Base-by-base conservation (phyloP, 2,329 filamentous ascomycete genomes). In the Bipolaris victoriae region DNA sequence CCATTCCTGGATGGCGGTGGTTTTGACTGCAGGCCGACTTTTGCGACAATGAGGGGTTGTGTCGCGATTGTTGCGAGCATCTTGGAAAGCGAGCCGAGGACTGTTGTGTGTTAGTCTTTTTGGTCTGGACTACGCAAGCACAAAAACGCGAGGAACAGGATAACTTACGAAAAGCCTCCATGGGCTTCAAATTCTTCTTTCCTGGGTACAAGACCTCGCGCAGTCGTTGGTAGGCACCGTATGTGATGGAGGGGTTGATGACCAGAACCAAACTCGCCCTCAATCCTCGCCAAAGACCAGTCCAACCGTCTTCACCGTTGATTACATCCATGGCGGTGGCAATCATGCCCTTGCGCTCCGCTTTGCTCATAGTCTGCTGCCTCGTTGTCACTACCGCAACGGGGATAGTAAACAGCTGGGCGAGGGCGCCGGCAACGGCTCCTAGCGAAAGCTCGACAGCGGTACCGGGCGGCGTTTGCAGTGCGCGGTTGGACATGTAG, bases 231-330 rank as follows among this genome's bases (percentile, higher is more conserved):
- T 98, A 99, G 52, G 93, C 92, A 51, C 95, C 95, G 70, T 99
- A 99, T 45, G 95, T 99, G 76, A 99, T 99, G 45, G 93, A 91
- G 10, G 95, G 95, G 76, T 99, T 99, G 60, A 98, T 86, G 10
- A 98, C 94, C 57, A 99, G 84, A 29, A 99, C 94, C 74, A 99
- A 83, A 76, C 93, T 97, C 52, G 95, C 95, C 80, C 97, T 97
- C 67, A 99, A 79, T 7, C 95, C 95, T 77, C 94, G 89, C 95
- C 95, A 99, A 41, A 99, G 83, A 13, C 95, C 95, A 20, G 84
- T 86, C 75, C 90, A 87, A 31, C 95, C 95, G 78, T 99, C 95
- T 63, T 96, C 93, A 56, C 93, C 91, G 52, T 95, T 82, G 37
- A 98, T 82, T 5, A 99, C 92, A 76, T 99, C 95, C 63, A 85